These are phyloP conservation scores for Aspergillus intermedius DNA, from an alignment of 2,329 filamentous ascomycete species.

Conservation along the genomic window DNA sequence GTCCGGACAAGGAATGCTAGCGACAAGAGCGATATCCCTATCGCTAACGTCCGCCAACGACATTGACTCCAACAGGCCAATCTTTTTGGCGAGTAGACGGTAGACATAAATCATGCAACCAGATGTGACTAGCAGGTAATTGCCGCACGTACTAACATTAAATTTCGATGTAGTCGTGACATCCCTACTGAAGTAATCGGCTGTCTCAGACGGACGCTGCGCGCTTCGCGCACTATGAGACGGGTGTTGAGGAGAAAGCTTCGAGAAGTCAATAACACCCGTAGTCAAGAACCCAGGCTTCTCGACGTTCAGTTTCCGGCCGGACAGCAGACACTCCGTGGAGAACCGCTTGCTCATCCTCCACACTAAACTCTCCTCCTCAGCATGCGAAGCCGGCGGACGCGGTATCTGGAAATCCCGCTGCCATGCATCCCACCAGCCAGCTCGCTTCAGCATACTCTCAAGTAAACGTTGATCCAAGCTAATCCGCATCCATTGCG, in stretches of 20 bases:
- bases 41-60: conserved; percentile 20
- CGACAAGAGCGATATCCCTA: conserved; percentile 39
- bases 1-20: conserved; percentile 51
- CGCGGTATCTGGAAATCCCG: conserved; percentile 21
- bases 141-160: conserved; percentile 52
- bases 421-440: conserved; percentile 45
- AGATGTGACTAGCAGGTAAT: conserved; percentile 51
- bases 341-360: conserved; percentile 43
- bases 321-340: conserved; percentile 45
- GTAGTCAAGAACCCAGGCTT: conserved; percentile 33
- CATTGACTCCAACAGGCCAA: conserved; percentile 9
- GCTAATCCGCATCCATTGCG: conserved; percentile 54
- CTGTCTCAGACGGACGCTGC: conserved; percentile 8
- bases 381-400: conserved; percentile 26
- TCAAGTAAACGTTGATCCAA: conserved; percentile 47
- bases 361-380: conserved; percentile 33
- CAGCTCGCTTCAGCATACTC: conserved; percentile 50
- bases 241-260: conserved; percentile 9
- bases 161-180: conserved; percentile 36
- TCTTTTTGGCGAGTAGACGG: conserved; percentile 26
- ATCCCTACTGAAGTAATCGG: conserved; percentile 2
- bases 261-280: conserved; percentile 23
- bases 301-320: conserved; percentile 24
- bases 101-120: conserved; percentile 54
- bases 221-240: conserved; percentile 1